phyloP scores from a whole-genome alignment of 768 basidiomycete genomes.

The Lentinula sp. region DNA sequence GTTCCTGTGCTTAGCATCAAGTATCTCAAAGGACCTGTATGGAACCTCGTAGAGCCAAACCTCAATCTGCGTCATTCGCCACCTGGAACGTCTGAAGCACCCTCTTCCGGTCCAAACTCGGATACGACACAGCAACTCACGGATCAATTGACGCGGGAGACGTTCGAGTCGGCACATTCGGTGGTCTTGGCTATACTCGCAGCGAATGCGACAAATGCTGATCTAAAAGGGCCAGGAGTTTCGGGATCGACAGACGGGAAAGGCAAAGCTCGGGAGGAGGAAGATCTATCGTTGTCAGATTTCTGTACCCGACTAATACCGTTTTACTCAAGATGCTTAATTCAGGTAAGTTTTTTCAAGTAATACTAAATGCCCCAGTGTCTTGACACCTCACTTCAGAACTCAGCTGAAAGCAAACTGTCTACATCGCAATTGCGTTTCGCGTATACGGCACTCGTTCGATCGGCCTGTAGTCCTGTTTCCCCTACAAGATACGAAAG shows the following conservation, averaged over 20 bases:
- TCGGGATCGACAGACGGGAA: conserved; percentile 4
- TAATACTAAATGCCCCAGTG: background rate
- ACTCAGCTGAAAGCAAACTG: conserved; percentile 55
- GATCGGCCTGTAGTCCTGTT: conserved; percentile 46
- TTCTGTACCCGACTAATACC: conserved; percentile 60
- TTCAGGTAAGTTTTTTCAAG: conserved; percentile 45
- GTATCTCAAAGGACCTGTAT: conserved; percentile 48
- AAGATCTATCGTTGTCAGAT: conserved; percentile 19
- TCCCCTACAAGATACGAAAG: conserved; percentile 19
- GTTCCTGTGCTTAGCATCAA: conserved; percentile 51
- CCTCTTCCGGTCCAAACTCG: background rate
- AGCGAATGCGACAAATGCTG: conserved; percentile 33
- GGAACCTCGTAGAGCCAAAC: conserved; percentile 63
- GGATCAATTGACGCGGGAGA: conserved; percentile 56
- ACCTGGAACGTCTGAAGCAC: background rate
- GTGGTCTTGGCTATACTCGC: conserved; percentile 73
- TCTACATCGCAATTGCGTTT: conserved; percentile 62
- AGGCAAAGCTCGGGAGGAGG: conserved; percentile 3
- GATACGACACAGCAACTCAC: conserved; percentile 46
- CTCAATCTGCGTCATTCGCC: conserved; percentile 17
- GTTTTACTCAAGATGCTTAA: conserved; percentile 65
- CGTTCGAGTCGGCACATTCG: conserved; percentile 86
- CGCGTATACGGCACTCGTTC: conserved; percentile 69
- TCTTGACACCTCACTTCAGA: conserved; percentile 32
- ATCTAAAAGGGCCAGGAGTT: conserved; percentile 18